Evolutionary conservation across 306 rosid species (phyloP), one percentile per base, ranked within the genome.

Genomic region (Castanea mollissima): DNA sequence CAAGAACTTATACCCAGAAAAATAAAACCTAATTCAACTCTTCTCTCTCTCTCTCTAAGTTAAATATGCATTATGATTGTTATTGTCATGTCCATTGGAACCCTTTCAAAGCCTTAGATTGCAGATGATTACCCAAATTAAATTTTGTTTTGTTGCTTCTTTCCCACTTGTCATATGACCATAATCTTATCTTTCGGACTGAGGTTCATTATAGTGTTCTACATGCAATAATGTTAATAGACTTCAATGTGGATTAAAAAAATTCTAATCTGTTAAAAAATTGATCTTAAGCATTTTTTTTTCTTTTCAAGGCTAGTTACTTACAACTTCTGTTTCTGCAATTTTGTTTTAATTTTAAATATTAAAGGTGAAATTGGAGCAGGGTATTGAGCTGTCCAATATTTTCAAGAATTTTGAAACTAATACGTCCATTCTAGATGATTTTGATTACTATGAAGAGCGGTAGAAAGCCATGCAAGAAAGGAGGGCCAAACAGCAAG

Each of bases 401-500:
- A 92, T 89, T 80, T 92, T 90, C 76, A 92, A 90, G 84, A 89
- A 83, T 64, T 86, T 86, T 79, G 93, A 90, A 83, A 88, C 91
- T 18, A 92, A 89, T 34, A 79, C 81, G 80, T 90, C 95, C 21
- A 92, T 92, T 77, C 82, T 92, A 55, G 95, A 92, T 77, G 97
- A 92, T 85, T 92, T 92, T 78, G 95, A 87, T 49, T 92, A 86
- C 82, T 89, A 90, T 38, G 97, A 92, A 86, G 92, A 92, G 71
- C 83, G 97, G 69, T 90, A 92, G 86, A 92, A 89, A 83, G 91
- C 85, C 52, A 92, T 92, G 97, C 92, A 92, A 80, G 95, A 90
- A 55, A 83, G 93, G 58, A 92, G 90, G 88, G 88, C 88, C 51
- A 81, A 88, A 74, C 93, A 89, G 84, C 93, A 92, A 79, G 85